These are phyloP conservation scores for Claviceps sp. DNA, from an alignment of 2,329 filamentous ascomycete species.

Conservation along the genomic window DNA sequence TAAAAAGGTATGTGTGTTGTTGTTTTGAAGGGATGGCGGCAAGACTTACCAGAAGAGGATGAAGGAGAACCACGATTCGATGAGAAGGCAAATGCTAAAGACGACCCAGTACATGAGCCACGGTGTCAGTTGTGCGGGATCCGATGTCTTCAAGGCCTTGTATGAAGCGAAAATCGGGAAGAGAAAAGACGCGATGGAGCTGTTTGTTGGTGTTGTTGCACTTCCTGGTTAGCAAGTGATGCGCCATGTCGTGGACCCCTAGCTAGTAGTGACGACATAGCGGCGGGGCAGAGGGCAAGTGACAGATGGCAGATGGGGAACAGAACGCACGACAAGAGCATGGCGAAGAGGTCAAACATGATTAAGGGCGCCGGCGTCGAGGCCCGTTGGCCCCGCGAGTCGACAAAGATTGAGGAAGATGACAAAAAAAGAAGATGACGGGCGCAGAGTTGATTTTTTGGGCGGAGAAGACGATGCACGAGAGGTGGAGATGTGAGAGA, in stretches of 20 bases:
- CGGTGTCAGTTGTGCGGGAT: conserved; percentile 80
- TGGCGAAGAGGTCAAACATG: conserved; percentile 70
- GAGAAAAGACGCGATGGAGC: conserved; percentile 75
- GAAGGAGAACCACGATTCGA: conserved; percentile 80
- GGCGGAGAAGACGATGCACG: too few relatives aligned
- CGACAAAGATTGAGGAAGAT: neutral
- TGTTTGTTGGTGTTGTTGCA: conserved; percentile 23
- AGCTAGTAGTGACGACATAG: conserved; percentile 10
- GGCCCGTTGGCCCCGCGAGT: conserved; percentile 8
- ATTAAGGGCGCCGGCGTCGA: conserved; percentile 12
- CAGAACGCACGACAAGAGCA: conserved; percentile 58
- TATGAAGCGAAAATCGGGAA: conserved; percentile 96
- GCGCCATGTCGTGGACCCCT: neutral
- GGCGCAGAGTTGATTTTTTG: neutral
- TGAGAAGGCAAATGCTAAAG: conserved; percentile 63
- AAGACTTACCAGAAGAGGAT: conserved; percentile 60
- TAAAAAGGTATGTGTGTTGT: neutral
- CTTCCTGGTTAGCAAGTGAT: conserved; percentile 1
- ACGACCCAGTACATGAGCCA: conserved; percentile 99
- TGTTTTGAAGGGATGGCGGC: too few relatives aligned
- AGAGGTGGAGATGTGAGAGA: neutral
- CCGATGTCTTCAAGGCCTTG: conserved; percentile 87
- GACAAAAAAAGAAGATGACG: neutral
- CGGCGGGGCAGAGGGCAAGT: conserved; percentile 6
- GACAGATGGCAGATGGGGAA: neutral